Base-by-base conservation (phyloP, 306 rosid species). In the Glycine tomentella region DNA sequence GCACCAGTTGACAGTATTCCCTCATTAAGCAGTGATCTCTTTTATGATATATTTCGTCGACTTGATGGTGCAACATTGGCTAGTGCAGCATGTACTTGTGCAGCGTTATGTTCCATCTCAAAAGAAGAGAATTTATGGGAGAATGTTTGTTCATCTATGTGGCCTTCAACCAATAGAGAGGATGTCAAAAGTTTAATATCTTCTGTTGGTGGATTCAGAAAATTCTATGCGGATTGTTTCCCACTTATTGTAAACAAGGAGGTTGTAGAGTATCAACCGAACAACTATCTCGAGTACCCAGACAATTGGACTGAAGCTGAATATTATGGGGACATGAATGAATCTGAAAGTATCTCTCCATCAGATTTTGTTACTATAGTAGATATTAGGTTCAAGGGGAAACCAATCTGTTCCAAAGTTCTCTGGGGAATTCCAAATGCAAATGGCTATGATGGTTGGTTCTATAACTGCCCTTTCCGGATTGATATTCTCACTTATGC, bases 381-480 rank as follows among this genome's bases (percentile, higher is more conserved):
- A 42, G 97, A 92, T 82, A 89, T 92, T 44, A 81, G 88, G 85
- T 90, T 89, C 55, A 92, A 87, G 85, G 94, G 83, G 36, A 87
- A 87, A 85, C 75, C 89, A 58, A 80, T 92, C 48, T 86, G 93
- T 85, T 90, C 97, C 31, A 92, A 89, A 80, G 94, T 90, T 65
- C 89, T 92, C 14, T 92, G 94, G 97, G 97, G 90, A 74, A 92
- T 90, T 75, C 93, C 97, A 69, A 90, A 92, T 83, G 89, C 94
- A 52, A 76, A 86, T 69, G 80, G 89, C 78, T 89, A 81, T 84
- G 84, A 87, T 48, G 89, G 94, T 69, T 92, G 94, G 93, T 90
- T 90, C 74, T 86, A 87, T 81, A 92, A 90, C 85, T 90, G 97
- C 85, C 94, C 97, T 14, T 92, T 92, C 57, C 86, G 87, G 80